These are phyloP conservation scores for Thielaviopsis ethacetica DNA, from an alignment of 2,329 filamentous ascomycete genomes.

Conservation along the genomic window DNA sequence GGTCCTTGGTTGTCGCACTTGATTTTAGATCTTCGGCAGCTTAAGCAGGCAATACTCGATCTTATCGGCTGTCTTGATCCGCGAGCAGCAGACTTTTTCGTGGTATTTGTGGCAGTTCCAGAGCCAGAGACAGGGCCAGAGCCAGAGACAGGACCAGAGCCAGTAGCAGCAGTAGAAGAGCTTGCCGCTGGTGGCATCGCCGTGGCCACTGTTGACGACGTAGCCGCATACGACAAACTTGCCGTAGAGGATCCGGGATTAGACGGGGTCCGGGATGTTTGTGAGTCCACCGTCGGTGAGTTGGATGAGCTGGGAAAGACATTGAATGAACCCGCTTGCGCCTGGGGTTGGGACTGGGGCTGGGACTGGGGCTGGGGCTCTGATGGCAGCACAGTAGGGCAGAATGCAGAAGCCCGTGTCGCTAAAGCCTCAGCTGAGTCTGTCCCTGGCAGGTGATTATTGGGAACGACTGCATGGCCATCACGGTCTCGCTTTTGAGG, in stretches of 20 bases:
- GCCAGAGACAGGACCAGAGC: background rate
- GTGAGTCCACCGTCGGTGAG: background rate
- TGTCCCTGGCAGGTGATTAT: background rate
- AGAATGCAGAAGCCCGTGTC: background rate
- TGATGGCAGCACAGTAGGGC: background rate
- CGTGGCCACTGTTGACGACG: background rate
- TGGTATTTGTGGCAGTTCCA: background rate
- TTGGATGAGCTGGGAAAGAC: background rate
- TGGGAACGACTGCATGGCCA: background rate
- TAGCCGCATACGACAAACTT: background rate
- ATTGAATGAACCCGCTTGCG: background rate
- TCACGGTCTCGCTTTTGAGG: constrained; percentile 1
- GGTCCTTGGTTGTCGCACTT: constrained; percentile 71
- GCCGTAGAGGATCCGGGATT: background rate
- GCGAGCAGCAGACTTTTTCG: constrained; percentile 23
- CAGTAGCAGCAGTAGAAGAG: background rate
- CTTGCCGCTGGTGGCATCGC: background rate
- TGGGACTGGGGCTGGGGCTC: background rate
- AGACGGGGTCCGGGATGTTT: background rate
- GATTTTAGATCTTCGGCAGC: constrained; percentile 67
- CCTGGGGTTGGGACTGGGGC: no score
- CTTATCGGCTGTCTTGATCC: constrained; percentile 43
- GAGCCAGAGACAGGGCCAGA: background rate
- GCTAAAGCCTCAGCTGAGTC: background rate
- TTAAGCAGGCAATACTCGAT: constrained; percentile 63